These are phyloP conservation scores for Sporothrix sp. DNA, from an alignment of 2,329 filamentous ascomycete genomes.

Conservation along the genomic window DNA sequence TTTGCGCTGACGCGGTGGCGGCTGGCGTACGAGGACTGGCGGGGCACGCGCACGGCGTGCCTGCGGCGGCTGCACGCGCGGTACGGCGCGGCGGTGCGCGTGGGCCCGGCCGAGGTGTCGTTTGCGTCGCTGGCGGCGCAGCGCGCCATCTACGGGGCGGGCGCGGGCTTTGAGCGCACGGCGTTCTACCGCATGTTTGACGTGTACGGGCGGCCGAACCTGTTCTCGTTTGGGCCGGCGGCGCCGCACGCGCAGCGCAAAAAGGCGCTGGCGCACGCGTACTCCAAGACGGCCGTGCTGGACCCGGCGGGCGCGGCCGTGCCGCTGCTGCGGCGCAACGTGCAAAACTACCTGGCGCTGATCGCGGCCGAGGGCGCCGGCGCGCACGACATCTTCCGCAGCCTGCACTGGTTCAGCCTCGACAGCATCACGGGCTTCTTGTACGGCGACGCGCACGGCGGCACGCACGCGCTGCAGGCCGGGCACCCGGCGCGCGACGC, in stretches of 20 bases:
- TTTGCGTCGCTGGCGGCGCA: conserved; percentile 34
- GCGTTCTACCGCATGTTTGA: conserved; percentile 48
- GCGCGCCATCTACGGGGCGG: conserved; percentile 44
- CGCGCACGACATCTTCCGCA: conserved; percentile 35
- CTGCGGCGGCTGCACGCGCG: conserved; percentile 34
- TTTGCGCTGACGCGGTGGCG: conserved; percentile 36
- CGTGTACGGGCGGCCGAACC: conserved; percentile 39
- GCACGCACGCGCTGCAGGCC: conserved; percentile 31
- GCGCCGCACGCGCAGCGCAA: conserved; percentile 40
- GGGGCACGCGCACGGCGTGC: conserved; percentile 31
- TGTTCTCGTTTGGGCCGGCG: conserved; percentile 40
- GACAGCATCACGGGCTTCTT: conserved; percentile 44
- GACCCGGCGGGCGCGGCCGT: conserved; percentile 27
- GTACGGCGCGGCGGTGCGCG: conserved; percentile 38
- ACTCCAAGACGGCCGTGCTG: conserved; percentile 40
- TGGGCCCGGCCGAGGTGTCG: conserved; percentile 37
- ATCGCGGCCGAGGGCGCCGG: conserved; percentile 15
- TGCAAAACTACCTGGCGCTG: conserved; percentile 9
- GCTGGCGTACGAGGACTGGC: conserved; percentile 35
- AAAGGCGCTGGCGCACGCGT: conserved; percentile 42
- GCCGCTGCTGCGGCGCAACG: conserved; percentile 24
- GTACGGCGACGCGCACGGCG: conserved; percentile 34
- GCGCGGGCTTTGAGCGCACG: conserved; percentile 40
- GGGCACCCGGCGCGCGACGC: neutral
- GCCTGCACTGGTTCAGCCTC: conserved; percentile 43